Base-by-base conservation (phyloP, 106 monocot genomes). In the Apostasia ramifera region DNA sequence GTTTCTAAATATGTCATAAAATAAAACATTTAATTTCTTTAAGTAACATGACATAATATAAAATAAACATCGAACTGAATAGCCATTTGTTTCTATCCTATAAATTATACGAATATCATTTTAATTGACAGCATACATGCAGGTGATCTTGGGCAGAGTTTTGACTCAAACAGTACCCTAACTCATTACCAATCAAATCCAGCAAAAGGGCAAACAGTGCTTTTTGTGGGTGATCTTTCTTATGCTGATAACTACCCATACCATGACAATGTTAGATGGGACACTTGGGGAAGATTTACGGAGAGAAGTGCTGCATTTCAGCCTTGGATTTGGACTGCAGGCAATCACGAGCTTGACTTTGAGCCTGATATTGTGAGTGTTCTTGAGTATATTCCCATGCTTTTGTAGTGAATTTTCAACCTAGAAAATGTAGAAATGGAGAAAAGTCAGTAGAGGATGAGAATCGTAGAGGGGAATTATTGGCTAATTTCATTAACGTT, bases 311-410 rank as follows among this genome's bases (percentile, higher is more conserved):
- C 74, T 57, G 86, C 86, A 26, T 90, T 86, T 72, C 91, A 94
- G 57, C 94, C 94, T 50, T 95, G 82, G 82, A 91, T 94, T 63
- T 94, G 90, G 94, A 85, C 87, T 41, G 83, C 82, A 3, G 94
- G 94, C 39, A 94, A 94, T 61, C 90, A 94, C 68, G 94, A 94
- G 73, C 70, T 94, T 48, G 87, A 94, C 58, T 94, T 88, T 60
- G 84, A 65, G 8, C 94, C 91, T n/a, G 78, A 88, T 60, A 69
- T 84, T 81, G 90, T 91, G 70, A 85, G 80, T 71, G 45, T 64
- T 37, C 50, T 26, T 26, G 26, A 26, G 26, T 26, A 26, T 26
- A 26, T 26, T 26, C 26, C 26, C 26, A 26, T 26, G 26, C 26
- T 26, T 26, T 26, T 26, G 26, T 26, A 26, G 26, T 26, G 26